A percentile compares a stretch with the other conserved stretches of the same genome.
phyloP scores from a whole-genome alignment of 2,329 filamentous ascomycete species.

The Microthyrium microscopicum region DNA sequence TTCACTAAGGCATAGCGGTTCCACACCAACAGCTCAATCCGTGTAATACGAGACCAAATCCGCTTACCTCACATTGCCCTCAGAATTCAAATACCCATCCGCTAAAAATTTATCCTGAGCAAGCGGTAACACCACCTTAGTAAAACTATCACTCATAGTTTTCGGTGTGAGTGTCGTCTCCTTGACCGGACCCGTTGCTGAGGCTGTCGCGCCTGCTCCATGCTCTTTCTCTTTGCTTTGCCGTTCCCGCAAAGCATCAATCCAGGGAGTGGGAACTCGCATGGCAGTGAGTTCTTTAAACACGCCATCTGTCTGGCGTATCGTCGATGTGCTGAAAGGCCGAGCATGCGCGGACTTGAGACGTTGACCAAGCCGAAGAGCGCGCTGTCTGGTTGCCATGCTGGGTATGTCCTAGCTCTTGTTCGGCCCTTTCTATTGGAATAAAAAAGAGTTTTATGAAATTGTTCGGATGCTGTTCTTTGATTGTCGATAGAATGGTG shows the following conservation, averaged over 20 bases:
- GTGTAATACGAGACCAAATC: background rate
- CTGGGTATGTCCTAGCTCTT: too few species aligned
- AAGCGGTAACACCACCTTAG: slow-evolving; percentile 51
- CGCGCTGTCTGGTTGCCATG: too few species aligned
- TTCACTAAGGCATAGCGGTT: too few species aligned
- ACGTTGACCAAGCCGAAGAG: too few species aligned
- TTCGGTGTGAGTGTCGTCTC: slow-evolving; percentile 46
- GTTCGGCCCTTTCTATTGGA: too few species aligned
- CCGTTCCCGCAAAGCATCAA: slow-evolving; percentile 44
- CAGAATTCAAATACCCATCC: slow-evolving; percentile 62
- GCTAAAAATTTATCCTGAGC: slow-evolving; percentile 61
- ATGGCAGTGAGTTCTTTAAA: slow-evolving; percentile 41
- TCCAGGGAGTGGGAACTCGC: slow-evolving; percentile 49
- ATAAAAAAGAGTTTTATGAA: too few species aligned
- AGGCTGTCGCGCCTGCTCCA: slow-evolving; percentile 10
- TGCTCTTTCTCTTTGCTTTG: slow-evolving; percentile 19
- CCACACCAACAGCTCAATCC: background rate
- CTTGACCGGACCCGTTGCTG: slow-evolving; percentile 5
- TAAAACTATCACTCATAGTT: slow-evolving; percentile 55
- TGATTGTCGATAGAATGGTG: too few species aligned
- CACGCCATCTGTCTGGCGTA: slow-evolving; percentile 48
- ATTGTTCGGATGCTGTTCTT: too few species aligned
- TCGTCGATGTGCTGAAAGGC: too few species aligned
- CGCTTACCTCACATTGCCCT: slow-evolving; percentile 50
- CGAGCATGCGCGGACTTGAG: too few species aligned